Conservation (phyloP, 2,329 filamentous ascomycete species). For the Ascochyta fabae region DNA sequence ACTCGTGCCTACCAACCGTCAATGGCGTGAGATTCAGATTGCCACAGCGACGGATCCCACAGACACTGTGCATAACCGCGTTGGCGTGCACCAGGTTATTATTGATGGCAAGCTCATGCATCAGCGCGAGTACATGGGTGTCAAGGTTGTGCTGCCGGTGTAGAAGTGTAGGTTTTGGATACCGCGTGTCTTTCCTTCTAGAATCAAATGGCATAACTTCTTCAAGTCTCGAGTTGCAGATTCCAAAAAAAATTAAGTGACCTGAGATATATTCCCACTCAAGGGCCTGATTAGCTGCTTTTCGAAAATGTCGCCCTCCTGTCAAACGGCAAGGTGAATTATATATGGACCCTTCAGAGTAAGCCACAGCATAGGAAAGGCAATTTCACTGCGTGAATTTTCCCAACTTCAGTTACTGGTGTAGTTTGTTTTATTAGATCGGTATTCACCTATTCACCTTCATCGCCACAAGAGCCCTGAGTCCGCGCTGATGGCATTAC, state of each 20-base stretch:
- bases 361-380: too few species aligned
- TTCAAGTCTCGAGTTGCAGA: not conserved
- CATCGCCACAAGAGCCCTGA: not conserved
- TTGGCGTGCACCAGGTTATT: slow-evolving; percentile 31
- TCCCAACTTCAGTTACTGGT: too few species aligned
- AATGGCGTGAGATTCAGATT: slow-evolving; percentile 35
- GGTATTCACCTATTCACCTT: not conserved
- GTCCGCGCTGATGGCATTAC: not conserved
- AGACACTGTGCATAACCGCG: slow-evolving; percentile 29
- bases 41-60: slow-evolving; percentile 32
- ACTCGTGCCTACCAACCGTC: slow-evolving; percentile 26
- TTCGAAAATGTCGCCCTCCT: too few species aligned
- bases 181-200: not conserved
- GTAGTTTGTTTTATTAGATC: not conserved
- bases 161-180: not conserved
- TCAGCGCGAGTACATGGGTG: slow-evolving; percentile 31
- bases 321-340: too few species aligned
- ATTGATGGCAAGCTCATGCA: slow-evolving; percentile 34
- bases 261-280: too few species aligned
- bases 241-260: not conserved
- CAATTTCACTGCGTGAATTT: too few species aligned
- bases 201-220: not conserved
- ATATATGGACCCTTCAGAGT: too few species aligned
- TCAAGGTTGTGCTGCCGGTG: slow-evolving; percentile 33
- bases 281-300: too few species aligned